These are phyloP conservation scores for Fagopyrum esculentum DNA, from an alignment of 148 eudicot species.

Conservation along the genomic window DNA sequence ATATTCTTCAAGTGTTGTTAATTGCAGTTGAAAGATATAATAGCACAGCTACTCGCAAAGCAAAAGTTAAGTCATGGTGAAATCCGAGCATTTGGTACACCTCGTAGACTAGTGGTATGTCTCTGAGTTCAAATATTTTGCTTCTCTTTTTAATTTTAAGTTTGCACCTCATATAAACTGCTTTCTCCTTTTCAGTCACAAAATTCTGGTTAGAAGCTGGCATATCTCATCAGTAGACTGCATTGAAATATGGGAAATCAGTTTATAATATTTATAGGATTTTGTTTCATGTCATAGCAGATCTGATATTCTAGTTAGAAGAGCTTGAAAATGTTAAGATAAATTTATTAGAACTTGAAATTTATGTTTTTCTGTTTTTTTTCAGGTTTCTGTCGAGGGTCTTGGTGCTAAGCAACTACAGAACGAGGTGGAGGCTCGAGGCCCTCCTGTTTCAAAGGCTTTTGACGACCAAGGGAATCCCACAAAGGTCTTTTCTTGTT, in stretches of 20 bases:
- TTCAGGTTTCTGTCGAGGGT: constrained; percentile 62
- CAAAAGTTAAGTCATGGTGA: constrained; percentile 74
- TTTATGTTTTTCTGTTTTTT: background rate
- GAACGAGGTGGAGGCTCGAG: constrained; percentile 80
- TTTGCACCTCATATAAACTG: background rate
- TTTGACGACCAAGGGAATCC: constrained; percentile 84
- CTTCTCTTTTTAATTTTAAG: constrained; percentile 7
- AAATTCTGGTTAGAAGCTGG: background rate
- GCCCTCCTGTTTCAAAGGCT: constrained; percentile 95
- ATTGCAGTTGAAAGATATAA: constrained; percentile 66
- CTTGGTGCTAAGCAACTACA: constrained; percentile 64
- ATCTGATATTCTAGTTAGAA: background rate
- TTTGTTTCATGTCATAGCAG: background rate
- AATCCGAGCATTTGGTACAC: constrained; percentile 77
- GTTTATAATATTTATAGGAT: background rate
- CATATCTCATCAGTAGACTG: constrained; percentile 3
- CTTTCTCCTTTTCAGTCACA: background rate
- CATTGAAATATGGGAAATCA: background rate
- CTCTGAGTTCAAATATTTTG: constrained; percentile 6
- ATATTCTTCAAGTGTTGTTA: background rate
- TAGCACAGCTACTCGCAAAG: constrained; percentile 62
- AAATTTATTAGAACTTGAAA: background rate
- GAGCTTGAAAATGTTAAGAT: background rate
- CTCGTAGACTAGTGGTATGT: constrained; percentile 93
- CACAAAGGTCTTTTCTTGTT: constrained; percentile 59